These are phyloP conservation scores for Xylaria scruposa DNA, from an alignment of 495 filamentous ascomycete genomes.

Conservation along the genomic window DNA sequence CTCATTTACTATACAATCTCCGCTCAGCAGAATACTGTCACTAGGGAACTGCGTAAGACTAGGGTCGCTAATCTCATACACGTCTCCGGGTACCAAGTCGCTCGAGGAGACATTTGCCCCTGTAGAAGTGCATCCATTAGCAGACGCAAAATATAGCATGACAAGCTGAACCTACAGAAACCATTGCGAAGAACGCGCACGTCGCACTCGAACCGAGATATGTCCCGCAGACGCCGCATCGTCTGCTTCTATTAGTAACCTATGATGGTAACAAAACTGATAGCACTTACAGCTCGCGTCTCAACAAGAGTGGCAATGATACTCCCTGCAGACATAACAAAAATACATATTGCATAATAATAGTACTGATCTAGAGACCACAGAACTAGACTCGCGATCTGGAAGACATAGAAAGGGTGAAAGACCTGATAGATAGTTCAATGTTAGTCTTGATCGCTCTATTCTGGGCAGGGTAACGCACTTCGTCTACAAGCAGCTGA, in stretches of 20 bases:
- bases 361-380: constrained; percentile 98
- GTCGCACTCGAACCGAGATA: constrained; percentile 94
- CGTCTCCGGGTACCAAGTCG: constrained; percentile 93
- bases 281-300: constrained; percentile 73
- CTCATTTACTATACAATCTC: constrained; percentile 98
- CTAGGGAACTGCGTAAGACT: constrained; percentile 92
- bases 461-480: constrained; percentile 45
- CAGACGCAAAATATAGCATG: constrained; percentile 33
- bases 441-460: constrained; percentile 25
- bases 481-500: constrained; percentile 90
- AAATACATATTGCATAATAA: constrained; percentile 96
- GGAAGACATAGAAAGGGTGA: constrained; percentile 98
- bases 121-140: constrained; percentile 46
- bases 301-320: constrained; percentile 90
- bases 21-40: constrained; percentile 89
- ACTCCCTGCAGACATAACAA: constrained; percentile 90
- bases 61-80: constrained; percentile 97
- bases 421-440: constrained; percentile 67
- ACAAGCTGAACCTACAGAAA: constrained; percentile 72
- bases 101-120: constrained; percentile 85
- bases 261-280: constrained; percentile 9
- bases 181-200: constrained; percentile 91
- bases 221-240: constrained; percentile 87
- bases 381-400: constrained; percentile 90
- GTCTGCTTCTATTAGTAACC: constrained; percentile 60